Conservation (phyloP, 1,284 basidiomycete species). For the Leccinum huronense region DNA sequence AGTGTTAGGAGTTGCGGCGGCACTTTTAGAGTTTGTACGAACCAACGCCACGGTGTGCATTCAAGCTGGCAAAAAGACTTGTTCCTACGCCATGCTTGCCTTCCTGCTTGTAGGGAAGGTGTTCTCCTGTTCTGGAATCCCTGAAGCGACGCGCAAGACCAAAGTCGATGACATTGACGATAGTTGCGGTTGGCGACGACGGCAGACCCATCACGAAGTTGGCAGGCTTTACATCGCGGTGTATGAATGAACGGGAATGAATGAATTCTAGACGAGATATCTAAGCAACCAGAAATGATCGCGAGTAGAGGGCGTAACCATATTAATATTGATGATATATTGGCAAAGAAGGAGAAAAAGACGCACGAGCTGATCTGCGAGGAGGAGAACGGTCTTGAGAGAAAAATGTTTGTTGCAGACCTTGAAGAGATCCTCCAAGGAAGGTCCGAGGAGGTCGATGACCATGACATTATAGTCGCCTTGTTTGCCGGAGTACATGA, state of each 20-base stretch:
- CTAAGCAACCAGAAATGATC: slow-evolving; percentile 40
- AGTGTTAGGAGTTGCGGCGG: slow-evolving; percentile 6
- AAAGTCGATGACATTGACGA: slow-evolving; percentile 95
- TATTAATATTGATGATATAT: slow-evolving; percentile 12
- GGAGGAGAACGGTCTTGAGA: slow-evolving; percentile 88
- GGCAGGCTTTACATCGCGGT: slow-evolving; percentile 95
- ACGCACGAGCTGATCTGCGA: slow-evolving; percentile 88
- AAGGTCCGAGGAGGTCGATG: slow-evolving; percentile 91
- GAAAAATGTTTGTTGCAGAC: slow-evolving; percentile 92
- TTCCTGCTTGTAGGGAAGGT: slow-evolving; percentile 91
- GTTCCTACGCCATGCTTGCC: slow-evolving; percentile 88
- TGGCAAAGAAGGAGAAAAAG: slow-evolving; percentile 3
- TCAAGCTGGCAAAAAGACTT: slow-evolving; percentile 91
- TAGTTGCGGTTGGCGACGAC: slow-evolving; percentile 50
- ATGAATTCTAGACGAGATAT: slow-evolving; percentile 75
- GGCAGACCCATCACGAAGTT: slow-evolving; percentile 83
- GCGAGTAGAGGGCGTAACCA: slow-evolving; percentile 11
- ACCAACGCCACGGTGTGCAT: slow-evolving; percentile 91
- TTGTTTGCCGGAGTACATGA: slow-evolving; percentile 92
- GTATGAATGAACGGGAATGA: slow-evolving; percentile 72
- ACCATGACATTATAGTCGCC: slow-evolving; percentile 98
- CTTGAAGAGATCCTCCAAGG: slow-evolving; percentile 93
- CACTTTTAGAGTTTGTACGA: slow-evolving; percentile 26
- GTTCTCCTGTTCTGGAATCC: slow-evolving; percentile 80
- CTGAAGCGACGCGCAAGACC: slow-evolving; percentile 96